Base-by-base conservation (phyloP, 768 basidiomycete genomes). In the Chalciporus pseudorubinellus region DNA sequence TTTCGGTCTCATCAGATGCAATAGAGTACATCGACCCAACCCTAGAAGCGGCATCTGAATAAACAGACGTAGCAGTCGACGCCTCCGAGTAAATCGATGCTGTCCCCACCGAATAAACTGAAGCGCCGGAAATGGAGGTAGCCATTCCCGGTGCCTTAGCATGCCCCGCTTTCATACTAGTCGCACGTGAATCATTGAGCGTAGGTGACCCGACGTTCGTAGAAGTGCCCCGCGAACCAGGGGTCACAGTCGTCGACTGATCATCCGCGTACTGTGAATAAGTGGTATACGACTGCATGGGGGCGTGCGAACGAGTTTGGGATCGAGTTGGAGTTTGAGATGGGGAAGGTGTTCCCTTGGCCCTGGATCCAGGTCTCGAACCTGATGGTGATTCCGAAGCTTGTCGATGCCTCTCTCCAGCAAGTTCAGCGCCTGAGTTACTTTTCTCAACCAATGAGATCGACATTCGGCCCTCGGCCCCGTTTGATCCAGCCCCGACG, bases 51-150 rank as follows among this genome's bases (percentile, higher is more conserved):
- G 20, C 28, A 39, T 57, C 53, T 12, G 64, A 66, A 18, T 34
- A 60, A 2, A 31, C 54, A 0, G 65, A 63, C 5, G 64, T 64
- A 3, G 59, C 64, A 6, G 59, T 67, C 28, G 67, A 66, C 5
- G 62, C 59, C 29, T 62, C 65, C 26, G 65, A 67, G 19, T 64
- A 65, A 1, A 64, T 13, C 0, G 65, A 66, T 1, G 58, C 50
- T n/a, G 65, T 64, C 31, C 62, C 62, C 8, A 57, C 51, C 6
- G 67, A 68, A 41, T 56, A 64, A 3, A 60, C 29, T 19, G 68
- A 68, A 29, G 67, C 62, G 39, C 57, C 64, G 2, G 67, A 68
- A 6, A 60, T 38, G 1, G 68, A 70, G n/a, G 51, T 34, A 6
- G 48, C 44, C 62, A 66, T 57, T 16, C 55, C 51, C 1, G 51